Conservation (phyloP, 352 stramenopile species). For the Phytophthora cactorum region DNA sequence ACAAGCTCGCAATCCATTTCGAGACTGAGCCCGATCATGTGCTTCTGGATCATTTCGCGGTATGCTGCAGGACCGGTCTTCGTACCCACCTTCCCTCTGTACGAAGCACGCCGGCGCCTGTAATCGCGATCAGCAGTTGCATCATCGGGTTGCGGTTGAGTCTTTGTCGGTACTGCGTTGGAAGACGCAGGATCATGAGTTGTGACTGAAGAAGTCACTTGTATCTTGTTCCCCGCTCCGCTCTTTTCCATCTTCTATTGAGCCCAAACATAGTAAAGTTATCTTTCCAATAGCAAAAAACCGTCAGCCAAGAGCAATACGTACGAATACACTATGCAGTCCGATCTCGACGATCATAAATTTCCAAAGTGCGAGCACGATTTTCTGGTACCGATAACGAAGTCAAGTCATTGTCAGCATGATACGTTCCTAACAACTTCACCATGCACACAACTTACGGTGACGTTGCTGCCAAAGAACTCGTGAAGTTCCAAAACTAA, state of each 20-base stretch:
- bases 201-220: background rate
- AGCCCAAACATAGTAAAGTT: constrained; percentile 1
- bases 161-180: background rate
- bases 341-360: constrained; percentile 76
- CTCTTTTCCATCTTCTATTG: constrained; percentile 19
- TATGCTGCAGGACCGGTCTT: constrained; percentile 49
- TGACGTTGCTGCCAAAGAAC: constrained; percentile 56
- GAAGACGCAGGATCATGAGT: background rate
- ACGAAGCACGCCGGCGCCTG: constrained; percentile 66
- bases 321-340: constrained; percentile 57
- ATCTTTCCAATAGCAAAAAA: constrained; percentile 1
- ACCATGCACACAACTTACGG: constrained; percentile 32
- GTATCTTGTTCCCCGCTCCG: constrained; percentile 8
- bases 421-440: background rate
- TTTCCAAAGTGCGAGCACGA: constrained; percentile 78
- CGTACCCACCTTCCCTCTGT: constrained; percentile 51
- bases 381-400: constrained; percentile 39
- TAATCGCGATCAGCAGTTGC: constrained; percentile 29
- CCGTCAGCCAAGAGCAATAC: background rate
- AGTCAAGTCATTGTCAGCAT: constrained; percentile 8
- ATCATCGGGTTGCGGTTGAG: constrained; percentile 1
- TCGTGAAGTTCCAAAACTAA: constrained; percentile 71
- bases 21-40: constrained; percentile 65
- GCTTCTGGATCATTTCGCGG: constrained; percentile 69
- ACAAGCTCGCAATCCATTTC: constrained; percentile 46